These are phyloP conservation scores for Phytophthora pisi DNA, from an alignment of 352 stramenopile genomes.

Conservation along the genomic window DNA sequence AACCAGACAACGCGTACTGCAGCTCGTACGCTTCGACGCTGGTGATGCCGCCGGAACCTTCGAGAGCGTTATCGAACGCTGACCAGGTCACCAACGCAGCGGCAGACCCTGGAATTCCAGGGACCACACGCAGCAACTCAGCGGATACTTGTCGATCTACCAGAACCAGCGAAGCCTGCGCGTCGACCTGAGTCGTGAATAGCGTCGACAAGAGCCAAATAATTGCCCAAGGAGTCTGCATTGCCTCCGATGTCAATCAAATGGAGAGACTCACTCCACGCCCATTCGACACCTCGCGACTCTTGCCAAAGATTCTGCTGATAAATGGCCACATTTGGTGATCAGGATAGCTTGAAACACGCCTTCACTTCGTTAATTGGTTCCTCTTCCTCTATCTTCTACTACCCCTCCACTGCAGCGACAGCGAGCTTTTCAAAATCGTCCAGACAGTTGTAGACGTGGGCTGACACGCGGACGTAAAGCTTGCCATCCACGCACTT, in stretches of 20 bases:
- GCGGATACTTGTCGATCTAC: slow-evolving; percentile 33
- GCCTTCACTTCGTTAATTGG: background rate
- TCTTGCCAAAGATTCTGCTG: slow-evolving; percentile 36
- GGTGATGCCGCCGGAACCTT: slow-evolving; percentile 11
- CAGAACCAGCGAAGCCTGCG: slow-evolving; percentile 7
- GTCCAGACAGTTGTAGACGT: slow-evolving; percentile 91
- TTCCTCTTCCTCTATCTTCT: slow-evolving; percentile 7
- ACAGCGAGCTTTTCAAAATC: slow-evolving; percentile 83
- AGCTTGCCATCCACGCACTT: slow-evolving; percentile 90
- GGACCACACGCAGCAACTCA: slow-evolving; percentile 35
- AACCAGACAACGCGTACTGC: slow-evolving; percentile 54
- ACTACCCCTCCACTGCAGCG: slow-evolving; percentile 17
- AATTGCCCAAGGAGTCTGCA: background rate
- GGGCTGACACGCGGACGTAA: slow-evolving; percentile 90
- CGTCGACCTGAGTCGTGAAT: slow-evolving; percentile 3
- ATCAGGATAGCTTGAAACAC: too few species aligned
- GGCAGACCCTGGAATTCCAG: slow-evolving; percentile 49
- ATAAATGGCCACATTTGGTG: background rate
- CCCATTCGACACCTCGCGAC: slow-evolving; percentile 18
- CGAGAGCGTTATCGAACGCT: slow-evolving; percentile 44
- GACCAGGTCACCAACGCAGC: slow-evolving; percentile 50
- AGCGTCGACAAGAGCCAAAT: slow-evolving; percentile 9
- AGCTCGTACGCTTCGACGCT: slow-evolving; percentile 58
- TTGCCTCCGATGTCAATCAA: slow-evolving; percentile 17
- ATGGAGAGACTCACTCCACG: background rate